phyloP scores from a whole-genome alignment of 169 alveolate species.

The Plasmodium malariae region DNA sequence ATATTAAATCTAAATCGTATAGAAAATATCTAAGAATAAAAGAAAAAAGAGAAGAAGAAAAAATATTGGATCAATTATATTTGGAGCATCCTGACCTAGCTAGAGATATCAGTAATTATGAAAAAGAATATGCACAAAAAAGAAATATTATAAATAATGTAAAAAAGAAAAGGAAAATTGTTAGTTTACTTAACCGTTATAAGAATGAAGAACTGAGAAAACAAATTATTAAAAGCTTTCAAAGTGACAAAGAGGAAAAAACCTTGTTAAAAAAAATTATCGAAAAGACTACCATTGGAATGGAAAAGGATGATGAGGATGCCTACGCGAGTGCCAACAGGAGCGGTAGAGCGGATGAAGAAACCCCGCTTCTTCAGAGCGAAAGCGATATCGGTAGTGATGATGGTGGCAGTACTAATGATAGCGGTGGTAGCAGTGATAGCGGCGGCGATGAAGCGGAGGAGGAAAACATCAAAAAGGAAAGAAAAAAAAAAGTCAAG shows the following conservation, averaged over 20 bases:
- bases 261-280: conserved; percentile 26
- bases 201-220: conserved; percentile 59
- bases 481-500: conserved; percentile 10
- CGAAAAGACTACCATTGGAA: conserved; percentile 17
- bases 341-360: not conserved
- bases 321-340: not conserved
- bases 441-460: not conserved
- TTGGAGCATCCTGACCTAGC: conserved; percentile 39
- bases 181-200: conserved; percentile 39
- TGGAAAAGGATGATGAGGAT: not conserved
- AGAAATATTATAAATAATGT: conserved; percentile 60
- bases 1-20: conserved; percentile 57
- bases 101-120: conserved; percentile 8
- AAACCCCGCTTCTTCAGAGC: not conserved
- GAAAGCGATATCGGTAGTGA: not conserved
- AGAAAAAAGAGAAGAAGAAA: conserved; percentile 62
- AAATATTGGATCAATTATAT: conserved; percentile 28
- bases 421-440: not conserved
- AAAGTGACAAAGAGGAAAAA: conserved; percentile 59
- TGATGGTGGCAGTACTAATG: not conserved
- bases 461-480: not conserved
- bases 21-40: conserved; percentile 33
- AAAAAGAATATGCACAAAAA: conserved; percentile 69
- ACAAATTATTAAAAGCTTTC: conserved; percentile 34
- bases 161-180: conserved; percentile 47